Base-by-base conservation (phyloP, 108 stramenopile species). In the Chaetoceros tenuissimus region DNA sequence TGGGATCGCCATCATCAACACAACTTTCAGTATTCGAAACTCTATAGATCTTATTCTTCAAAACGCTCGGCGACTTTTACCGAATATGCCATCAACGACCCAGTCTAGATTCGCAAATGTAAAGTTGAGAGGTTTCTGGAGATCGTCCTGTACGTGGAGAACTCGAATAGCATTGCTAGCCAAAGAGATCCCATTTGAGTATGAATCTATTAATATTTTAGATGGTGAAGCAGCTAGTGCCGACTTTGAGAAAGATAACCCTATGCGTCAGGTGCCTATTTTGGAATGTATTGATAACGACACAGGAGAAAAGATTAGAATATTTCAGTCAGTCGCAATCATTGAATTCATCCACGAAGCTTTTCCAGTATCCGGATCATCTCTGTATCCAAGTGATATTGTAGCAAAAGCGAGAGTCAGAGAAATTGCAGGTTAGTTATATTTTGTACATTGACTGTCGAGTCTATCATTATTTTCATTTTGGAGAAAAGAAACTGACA, bases 271-370 rank as follows among this genome's bases (percentile, higher is more conserved):
- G 60, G 75, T 85, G 21, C 89, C 93, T 2, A 56, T 70, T 24
- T 59, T 94, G 28, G 13, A 5, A 40, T 40, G 34, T 40, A 5
- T 5, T 10, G 34, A 40, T 40, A 10, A 13, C 13, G 8, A 5
- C 13, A 40, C 34, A 5, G 13, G 13, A 40, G 34, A 40, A 40
- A 49, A 24, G 5, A 66, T 78, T 13, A 51, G 30, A 1, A 25
- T 80, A 17, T 55, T 82, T 16, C 86, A 88, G 63, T 81, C 84
- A 17, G 30, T 85, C 24, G 81, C 86, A 2, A 92, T 92, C 22
- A 78, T 92, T 43, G 85, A 89, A 28, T 89, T 81, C 56, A 51
- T 94, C 21, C 87, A 91, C 20, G 52, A 53, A 22, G 72, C 73
- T 7, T 87, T 83, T 74, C 70, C 84, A 13, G 21, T 61, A 48